Evolutionary conservation across 2,329 filamentous ascomycete species (phyloP), one percentile per base, ranked within the genome.

Genomic region (Aspergillus chevalieri): DNA sequence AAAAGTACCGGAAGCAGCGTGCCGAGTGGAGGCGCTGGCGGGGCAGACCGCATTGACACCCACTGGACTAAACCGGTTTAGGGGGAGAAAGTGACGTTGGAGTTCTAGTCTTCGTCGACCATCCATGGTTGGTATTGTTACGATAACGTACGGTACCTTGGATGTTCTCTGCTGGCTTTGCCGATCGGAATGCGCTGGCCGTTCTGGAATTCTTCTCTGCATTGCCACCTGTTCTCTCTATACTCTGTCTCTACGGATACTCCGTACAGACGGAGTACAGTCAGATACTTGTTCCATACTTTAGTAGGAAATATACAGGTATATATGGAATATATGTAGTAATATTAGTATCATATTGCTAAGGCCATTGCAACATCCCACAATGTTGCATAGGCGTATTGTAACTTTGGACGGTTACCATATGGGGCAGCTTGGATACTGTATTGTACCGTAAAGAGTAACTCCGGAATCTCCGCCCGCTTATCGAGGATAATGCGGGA

Each of bases 161-260:
- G 26, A 12, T 30, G 26, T 30, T 30, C 26, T 30, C 26, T 30
- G 26, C 26, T 30, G 26, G 10, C 26, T 10, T 30, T 21, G 19
- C 47, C 52, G 52, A 57, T 53, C 49, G 47, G 48, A 46, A 36
- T 46, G 51, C 47, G 51, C 56, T 57, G 52, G 53, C 52, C 24
- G 41, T 46, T 68, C 65, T 66, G 62, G 65, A 68, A 68, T 42
- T 28, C 54, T 68, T 67, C 65, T 62, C 48, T 65, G 65, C 65
- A 67, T 39, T 39, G 36, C 36, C 36, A 39, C 36, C 36, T 15
- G 19, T 15, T 39, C 34, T 38, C n/a, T 36, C 7, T 22, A 22
- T 22, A 4, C 9, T 3, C 9, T 26, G 2, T 10, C 24, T 26
- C 8, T 26, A 10, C 24, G 34, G 17, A 17, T 17, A 17, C 17